phyloP scores from a whole-genome alignment of 2,329 filamentous ascomycete genomes.

The Ramularia endophylla region DNA sequence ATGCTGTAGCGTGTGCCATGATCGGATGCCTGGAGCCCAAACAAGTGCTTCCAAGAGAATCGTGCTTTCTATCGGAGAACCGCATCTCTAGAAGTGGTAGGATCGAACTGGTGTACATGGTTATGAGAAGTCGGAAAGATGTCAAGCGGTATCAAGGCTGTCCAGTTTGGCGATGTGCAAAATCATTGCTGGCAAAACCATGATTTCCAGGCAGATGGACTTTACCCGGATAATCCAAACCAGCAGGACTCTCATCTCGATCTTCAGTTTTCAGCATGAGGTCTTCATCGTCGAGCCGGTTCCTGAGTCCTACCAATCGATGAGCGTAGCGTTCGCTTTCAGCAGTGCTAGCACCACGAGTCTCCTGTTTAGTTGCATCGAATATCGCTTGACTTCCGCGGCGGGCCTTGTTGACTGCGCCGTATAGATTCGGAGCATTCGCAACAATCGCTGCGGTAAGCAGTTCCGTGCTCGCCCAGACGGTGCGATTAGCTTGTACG shows the following conservation, averaged over 20 bases:
- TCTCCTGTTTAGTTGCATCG: not conserved
- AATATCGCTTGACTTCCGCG: not conserved
- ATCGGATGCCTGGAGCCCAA: too few species aligned
- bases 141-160: too few species aligned
- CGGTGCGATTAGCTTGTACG: not conserved
- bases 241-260: not conserved
- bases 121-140: too few species aligned
- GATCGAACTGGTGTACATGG: too few species aligned
- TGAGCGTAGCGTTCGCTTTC: not conserved
- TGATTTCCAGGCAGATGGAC: too few species aligned
- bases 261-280: slow-evolving; percentile 1
- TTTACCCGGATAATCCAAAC: too few species aligned
- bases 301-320: not conserved
- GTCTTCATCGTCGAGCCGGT: not conserved
- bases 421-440: not conserved
- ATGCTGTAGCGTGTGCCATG: too few species aligned
- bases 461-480: slow-evolving; percentile 2
- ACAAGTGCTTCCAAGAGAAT: too few species aligned
- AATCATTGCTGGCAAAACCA: too few species aligned
- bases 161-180: too few species aligned
- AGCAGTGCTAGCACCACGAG: not conserved
- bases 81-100: too few species aligned
- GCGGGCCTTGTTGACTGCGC: not conserved
- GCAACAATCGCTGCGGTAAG: slow-evolving; percentile 1
- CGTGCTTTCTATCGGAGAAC: too few species aligned